phyloP scores from a whole-genome alignment of 441 rosid genomes.

The Theobroma grandiflorum region DNA sequence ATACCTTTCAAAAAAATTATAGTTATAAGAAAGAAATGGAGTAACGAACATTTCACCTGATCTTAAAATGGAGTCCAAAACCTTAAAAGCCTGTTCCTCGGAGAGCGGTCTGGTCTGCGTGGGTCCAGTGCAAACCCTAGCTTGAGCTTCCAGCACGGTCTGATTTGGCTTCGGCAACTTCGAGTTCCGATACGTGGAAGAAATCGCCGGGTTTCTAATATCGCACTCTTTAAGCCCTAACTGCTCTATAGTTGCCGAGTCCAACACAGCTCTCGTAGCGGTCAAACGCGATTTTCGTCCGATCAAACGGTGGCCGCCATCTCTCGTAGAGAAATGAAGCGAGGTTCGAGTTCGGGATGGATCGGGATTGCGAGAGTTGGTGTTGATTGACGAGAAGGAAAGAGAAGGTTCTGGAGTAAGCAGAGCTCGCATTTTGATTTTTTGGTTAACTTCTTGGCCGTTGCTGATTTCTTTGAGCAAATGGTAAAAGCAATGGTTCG shows the following conservation, averaged over 20 bases:
- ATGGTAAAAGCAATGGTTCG: not conserved
- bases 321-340: slow-evolving; percentile 37
- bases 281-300: slow-evolving; percentile 39
- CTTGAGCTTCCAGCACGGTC: slow-evolving; percentile 92
- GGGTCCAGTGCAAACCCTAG: slow-evolving; percentile 98
- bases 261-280: slow-evolving; percentile 46
- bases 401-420: slow-evolving; percentile 45
- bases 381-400: slow-evolving; percentile 39
- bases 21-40: not conserved
- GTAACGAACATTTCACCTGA: slow-evolving; percentile 56
- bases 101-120: slow-evolving; percentile 81
- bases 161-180: slow-evolving; percentile 73
- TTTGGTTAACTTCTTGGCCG: not conserved
- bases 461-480: not conserved
- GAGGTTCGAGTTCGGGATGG: slow-evolving; percentile 27
- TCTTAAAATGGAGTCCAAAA: slow-evolving; percentile 76
- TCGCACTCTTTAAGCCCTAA: slow-evolving; percentile 71
- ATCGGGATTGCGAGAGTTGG: slow-evolving; percentile 32
- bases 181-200: slow-evolving; percentile 75
- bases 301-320: slow-evolving; percentile 29
- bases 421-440: slow-evolving; percentile 67
- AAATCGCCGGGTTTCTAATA: slow-evolving; percentile 70
- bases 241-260: slow-evolving; percentile 58
- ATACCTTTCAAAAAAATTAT: not conserved
- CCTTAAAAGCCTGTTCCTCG: slow-evolving; percentile 83